These are phyloP conservation scores for Populus tremula DNA, from an alignment of 345 rosid genomes.

Conservation along the genomic window DNA sequence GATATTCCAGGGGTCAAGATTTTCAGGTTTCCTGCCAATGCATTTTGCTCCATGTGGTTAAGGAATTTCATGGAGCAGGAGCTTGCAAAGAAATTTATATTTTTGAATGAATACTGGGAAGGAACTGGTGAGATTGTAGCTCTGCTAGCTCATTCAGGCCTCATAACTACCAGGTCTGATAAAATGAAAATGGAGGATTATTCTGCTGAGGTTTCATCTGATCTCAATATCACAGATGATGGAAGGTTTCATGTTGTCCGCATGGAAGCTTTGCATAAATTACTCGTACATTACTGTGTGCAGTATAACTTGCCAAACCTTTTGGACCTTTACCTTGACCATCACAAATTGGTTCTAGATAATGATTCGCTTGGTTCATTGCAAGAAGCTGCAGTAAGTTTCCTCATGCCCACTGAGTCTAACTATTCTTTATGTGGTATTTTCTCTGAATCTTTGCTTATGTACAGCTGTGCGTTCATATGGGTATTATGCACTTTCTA, in stretches of 20 bases:
- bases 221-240: slow-evolving; percentile 40
- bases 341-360: slow-evolving; percentile 60
- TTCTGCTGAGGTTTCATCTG: slow-evolving; percentile 39
- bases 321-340: slow-evolving; percentile 85
- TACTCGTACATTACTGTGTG: slow-evolving; percentile 58
- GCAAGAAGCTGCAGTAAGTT: slow-evolving; percentile 88
- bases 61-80: slow-evolving; percentile 73
- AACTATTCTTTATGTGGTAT: slow-evolving; percentile 16
- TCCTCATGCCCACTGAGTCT: slow-evolving; percentile 25
- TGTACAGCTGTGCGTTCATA: not conserved
- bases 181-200: slow-evolving; percentile 40
- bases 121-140: slow-evolving; percentile 63
- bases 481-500: not conserved
- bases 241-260: slow-evolving; percentile 40
- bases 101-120: slow-evolving; percentile 85
- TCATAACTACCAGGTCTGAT: slow-evolving; percentile 43
- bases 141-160: slow-evolving; percentile 79
- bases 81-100: slow-evolving; percentile 76
- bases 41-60: slow-evolving; percentile 66
- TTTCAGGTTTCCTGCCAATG: slow-evolving; percentile 52
- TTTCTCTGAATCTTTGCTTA: slow-evolving; percentile 3
- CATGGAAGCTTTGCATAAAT: slow-evolving; percentile 61
- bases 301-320: slow-evolving; percentile 77
- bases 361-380: slow-evolving; percentile 50
- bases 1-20: slow-evolving; percentile 77